These are phyloP conservation scores for Nakazawaea ishiwadae DNA, from an alignment of 805 yeast genomes.

Conservation along the genomic window DNA sequence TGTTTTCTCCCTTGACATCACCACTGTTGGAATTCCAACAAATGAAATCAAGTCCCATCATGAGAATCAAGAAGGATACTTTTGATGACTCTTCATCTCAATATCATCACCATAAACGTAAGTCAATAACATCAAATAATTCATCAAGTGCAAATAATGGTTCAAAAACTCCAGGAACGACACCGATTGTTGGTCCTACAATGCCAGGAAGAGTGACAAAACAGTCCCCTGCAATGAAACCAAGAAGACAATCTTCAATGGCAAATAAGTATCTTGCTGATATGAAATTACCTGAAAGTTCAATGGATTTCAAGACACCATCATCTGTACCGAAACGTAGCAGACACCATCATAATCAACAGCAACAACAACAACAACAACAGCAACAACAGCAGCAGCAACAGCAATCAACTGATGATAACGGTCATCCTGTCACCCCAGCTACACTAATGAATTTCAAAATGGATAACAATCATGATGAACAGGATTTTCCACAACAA, in stretches of 20 bases:
- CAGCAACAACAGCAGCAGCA: slow-evolving; percentile 6
- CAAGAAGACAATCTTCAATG: slow-evolving; percentile 1
- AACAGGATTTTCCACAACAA: slow-evolving; percentile 6
- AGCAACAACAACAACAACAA: slow-evolving; percentile 12
- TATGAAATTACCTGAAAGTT: slow-evolving; percentile 13
- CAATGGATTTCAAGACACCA: slow-evolving; percentile 13
- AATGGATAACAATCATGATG: slow-evolving; percentile 8
- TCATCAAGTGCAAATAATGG: not conserved
- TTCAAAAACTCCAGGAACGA: slow-evolving; percentile 6
- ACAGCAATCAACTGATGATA: slow-evolving; percentile 8
- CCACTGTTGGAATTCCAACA: slow-evolving; percentile 57
- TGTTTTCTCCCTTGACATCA: slow-evolving; percentile 53
- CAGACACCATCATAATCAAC: slow-evolving; percentile 3
- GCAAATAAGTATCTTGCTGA: slow-evolving; percentile 8
- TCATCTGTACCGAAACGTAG: slow-evolving; percentile 4
- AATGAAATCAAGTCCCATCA: slow-evolving; percentile 19
- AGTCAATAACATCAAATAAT: not conserved
- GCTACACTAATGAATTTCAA: slow-evolving; percentile 27
- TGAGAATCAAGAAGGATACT: slow-evolving; percentile 15
- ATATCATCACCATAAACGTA: not conserved
- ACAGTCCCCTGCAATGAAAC: slow-evolving; percentile 10
- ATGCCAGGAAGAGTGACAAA: slow-evolving; percentile 12
- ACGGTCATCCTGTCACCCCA: slow-evolving; percentile 23
- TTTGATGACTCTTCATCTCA: not conserved
- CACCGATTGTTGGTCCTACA: slow-evolving; percentile 8